Evolutionary conservation across 2,329 filamentous ascomycete species (phyloP), one percentile per base, ranked within the genome.

Genomic region (Cordyceps sp.): DNA sequence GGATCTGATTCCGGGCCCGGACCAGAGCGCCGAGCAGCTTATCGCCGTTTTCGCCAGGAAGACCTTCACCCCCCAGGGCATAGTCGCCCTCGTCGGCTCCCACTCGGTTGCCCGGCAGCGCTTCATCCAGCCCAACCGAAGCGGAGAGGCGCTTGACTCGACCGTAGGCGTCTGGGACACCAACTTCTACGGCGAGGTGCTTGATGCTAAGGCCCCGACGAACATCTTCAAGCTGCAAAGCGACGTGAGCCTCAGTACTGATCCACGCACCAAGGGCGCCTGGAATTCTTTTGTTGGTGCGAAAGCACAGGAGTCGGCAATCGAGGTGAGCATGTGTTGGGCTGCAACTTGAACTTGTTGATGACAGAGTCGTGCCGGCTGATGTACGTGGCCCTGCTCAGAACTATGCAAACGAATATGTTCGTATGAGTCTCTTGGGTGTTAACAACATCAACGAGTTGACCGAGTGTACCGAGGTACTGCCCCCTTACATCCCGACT

Each of bases 121-220:
- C 35, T 55, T 55, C 29, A 54, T 59, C 31, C 53, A 64, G 32
- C 33, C 44, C 1, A 32, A 39, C 4, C 48, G 57, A 14, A 48
- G 53, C 1, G 55, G 54, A 14, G 52, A 55, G 13, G 55, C 64
- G 0, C 62, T 68, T 36, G 66, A 70, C 39, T 56, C 51, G 19
- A 66, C 63, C 0, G 61, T 61, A 0, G 62, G 61, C 7, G 50
- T 63, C 1, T 69, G 64, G 65, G 64, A 69, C 33, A 54, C 59
- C 0, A 41, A 53, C 10, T 69, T 61, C 42, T 69, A 65, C 44
- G 46, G 50, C 19, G 45, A 59, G 41, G 55, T 51, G 4, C 36
- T 51, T 15, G 42, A 45, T 13, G 21, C 35, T 18, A 36, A 40
- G 5, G 34, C 48, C 4, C 51, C 54, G 2, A 35, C 42, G 23